Evolutionary conservation across 2,329 filamentous ascomycete species (phyloP), one percentile per base, ranked within the genome.

Genomic region (Pezicula rhizophila): DNA sequence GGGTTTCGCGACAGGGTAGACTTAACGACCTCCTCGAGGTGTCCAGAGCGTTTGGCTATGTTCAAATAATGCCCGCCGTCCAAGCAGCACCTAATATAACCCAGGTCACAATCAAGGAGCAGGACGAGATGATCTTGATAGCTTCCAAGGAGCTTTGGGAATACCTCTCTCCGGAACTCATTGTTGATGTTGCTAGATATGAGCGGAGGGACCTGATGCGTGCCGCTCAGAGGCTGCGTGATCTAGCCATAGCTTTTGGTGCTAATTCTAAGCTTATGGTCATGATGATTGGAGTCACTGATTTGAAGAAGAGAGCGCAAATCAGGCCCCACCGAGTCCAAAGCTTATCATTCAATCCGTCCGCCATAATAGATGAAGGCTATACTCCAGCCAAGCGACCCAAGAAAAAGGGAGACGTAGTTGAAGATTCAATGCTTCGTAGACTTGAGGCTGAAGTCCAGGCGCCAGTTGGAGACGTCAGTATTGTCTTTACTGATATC

Each of bases 401-500:
- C 55, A 87, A 85, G 61, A 82, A 71, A 53, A 83, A 81, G 68
- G 76, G 69, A 26, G 79, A 81, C 49, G 58, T 51, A 39, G 78
- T 84, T n/a, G 82, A 87, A 48, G 90, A 97, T 65, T 95, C 90
- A 20, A 89, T 86, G 47, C 79, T 99, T 47, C 87, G 88, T 50
- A 82, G 92, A 42, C 82, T 97, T 26, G 89, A 93, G 56, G 84
- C 87, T 46, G 92, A 96, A 69, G 91, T 97, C 44, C 87, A 92
- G 52, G 89, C 93, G 11, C 93, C 93, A 0, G 89, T 84, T 1
- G 92, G 92, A 42, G 89, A 95, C 60, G 82, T 97, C 43, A 87
- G 89, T 38, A 89, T 99, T 62, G 90, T 95, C 44, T 99, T 99
- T 66, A 99, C 93, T 0, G 93, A 99, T 71, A 99, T 99, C 77